Percentiles rank a stretch among this genome's conserved stretches.
These are phyloP conservation scores for Prototheca stagnorum DNA, from an alignment of 163 green algal genomes.

Conservation along the genomic window DNA sequence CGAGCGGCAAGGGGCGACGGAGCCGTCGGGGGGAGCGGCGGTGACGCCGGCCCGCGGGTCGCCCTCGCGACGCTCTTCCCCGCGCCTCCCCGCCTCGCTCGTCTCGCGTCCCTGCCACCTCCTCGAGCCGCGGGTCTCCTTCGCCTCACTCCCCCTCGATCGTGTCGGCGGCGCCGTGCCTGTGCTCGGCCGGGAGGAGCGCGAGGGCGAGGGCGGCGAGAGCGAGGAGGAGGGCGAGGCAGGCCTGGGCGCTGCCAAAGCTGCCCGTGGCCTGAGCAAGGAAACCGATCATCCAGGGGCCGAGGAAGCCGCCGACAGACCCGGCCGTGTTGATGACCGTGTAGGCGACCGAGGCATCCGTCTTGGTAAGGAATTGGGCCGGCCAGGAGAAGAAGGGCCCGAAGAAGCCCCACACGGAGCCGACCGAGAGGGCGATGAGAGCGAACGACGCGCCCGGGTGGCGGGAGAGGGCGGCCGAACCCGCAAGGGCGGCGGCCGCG, in stretches of 20 bases:
- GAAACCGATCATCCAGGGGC: constrained; percentile 17
- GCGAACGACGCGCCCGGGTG: constrained; percentile 8
- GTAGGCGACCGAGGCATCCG: constrained; percentile 11
- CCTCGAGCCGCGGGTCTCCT: no score
- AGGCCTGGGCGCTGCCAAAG: constrained; percentile 7
- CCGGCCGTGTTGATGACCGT: constrained; percentile 26
- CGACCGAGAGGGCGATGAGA: constrained; percentile 10
- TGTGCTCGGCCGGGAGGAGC: constrained; percentile 7
- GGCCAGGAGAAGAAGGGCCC: constrained; percentile 31
- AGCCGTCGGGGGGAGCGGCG: no score
- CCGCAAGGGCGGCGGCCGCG: constrained; percentile 1
- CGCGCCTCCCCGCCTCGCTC: no score
- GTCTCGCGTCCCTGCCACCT: no score
- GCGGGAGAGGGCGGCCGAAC: neutral
- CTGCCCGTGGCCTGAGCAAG: constrained; percentile 5
- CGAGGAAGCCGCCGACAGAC: constrained; percentile 21
- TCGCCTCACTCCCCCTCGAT: neutral
- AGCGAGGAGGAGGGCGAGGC: constrained; percentile 7
- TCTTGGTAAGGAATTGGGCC: constrained; percentile 12
- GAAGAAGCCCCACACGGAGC: constrained; percentile 17
- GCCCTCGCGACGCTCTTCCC: no score
- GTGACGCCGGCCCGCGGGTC: no score
- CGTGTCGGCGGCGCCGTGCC: neutral
- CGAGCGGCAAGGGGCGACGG: no score
- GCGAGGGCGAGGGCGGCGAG: constrained; percentile 8